These are phyloP conservation scores for Eleusine indica DNA, from an alignment of 176 grass and related monocot species.

Conservation along the genomic window DNA sequence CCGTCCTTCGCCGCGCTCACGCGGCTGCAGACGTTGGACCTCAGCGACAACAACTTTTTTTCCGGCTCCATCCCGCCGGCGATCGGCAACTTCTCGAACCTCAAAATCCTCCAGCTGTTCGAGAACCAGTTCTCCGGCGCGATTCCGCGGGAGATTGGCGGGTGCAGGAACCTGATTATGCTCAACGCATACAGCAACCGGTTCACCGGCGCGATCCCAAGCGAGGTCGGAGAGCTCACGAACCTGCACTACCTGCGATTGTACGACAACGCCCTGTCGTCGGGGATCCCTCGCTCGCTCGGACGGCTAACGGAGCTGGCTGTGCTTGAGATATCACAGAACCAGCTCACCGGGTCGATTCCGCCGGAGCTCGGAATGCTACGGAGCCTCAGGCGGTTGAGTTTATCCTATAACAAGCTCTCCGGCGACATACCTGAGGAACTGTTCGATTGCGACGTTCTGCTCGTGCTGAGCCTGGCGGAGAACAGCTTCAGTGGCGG, in stretches of 20 bases:
- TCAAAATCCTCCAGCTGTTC: conserved; percentile 44
- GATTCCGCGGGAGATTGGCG: conserved; percentile 64
- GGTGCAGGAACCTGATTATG: conserved; percentile 56
- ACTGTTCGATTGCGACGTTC: conserved; percentile 56
- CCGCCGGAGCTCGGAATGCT: conserved; percentile 56
- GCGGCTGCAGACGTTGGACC: conserved; percentile 49
- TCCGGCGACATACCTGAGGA: conserved; percentile 66
- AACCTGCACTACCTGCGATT: conserved; percentile 40
- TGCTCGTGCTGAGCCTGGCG: conserved; percentile 36
- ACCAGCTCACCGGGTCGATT: conserved; percentile 62
- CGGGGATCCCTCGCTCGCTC: conserved; percentile 64
- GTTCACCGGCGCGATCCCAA: conserved; percentile 67
- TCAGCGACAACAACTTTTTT: conserved; percentile 56
- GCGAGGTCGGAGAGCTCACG: conserved; percentile 64
- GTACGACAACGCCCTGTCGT: conserved; percentile 62
- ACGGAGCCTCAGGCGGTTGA: conserved; percentile 30
- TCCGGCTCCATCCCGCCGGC: conserved; percentile 61
- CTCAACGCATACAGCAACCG: conserved; percentile 66
- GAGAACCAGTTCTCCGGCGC: conserved; percentile 57
- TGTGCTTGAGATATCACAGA: conserved; percentile 65
- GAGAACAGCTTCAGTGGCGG: conserved; percentile 59
- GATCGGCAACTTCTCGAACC: conserved; percentile 59
- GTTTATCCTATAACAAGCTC: conserved; percentile 52
- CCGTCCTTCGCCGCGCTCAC: conserved; percentile 61
- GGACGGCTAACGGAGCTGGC: conserved; percentile 42